Evolutionary conservation across 2,329 filamentous ascomycete species (phyloP), one percentile per base, ranked within the genome.

Genomic region (Trichoderma breve): DNA sequence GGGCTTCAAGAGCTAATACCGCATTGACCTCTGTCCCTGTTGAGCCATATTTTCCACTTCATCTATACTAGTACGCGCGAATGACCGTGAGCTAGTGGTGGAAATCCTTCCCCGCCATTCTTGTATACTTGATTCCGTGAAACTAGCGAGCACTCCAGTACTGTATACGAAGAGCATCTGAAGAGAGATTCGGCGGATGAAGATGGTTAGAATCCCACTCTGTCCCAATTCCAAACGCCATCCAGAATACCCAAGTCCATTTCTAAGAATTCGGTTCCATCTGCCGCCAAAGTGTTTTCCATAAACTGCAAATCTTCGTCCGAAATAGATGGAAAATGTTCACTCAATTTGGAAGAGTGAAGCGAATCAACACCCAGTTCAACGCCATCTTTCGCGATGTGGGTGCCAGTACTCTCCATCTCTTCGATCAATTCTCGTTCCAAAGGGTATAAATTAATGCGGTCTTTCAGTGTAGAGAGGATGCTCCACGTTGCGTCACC

Each of bases 171-270:
- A 21, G 5, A 3, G 0, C 43, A 1, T n/a, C 9, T 0, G 9
- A 21, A 21, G n/a, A 51, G 43, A n/a, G 9, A 24, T 6, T 6
- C 9, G 2, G 9, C n/a, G 12, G n/a, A n/a, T n/a, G 43, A 51
- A 30, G 55, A 14, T 55, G 0, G 3, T 15, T 34, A 60, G 12
- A 68, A 47, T 11, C 67, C 67, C 26, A 70, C 57, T 51, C 57
- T 51, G 8, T 70, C 57, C 67, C 67, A 70, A 8, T 36, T 55
- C 67, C 67, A 70, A 7, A 70, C 57, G n/a, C 36, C 67, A 9
- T 70, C 67, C 12, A 70, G 7, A n/a, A 62, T 63, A 28, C 67
- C 67, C 57, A 70, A 62, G 12, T 70, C 28, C 39, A 70, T 61
- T 14, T 39, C 58, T 18, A 62, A 51, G 32, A 70, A 36, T 5